phyloP scores from a whole-genome alignment of 345 rosid genomes.

The Sonneratia caseolaris region DNA sequence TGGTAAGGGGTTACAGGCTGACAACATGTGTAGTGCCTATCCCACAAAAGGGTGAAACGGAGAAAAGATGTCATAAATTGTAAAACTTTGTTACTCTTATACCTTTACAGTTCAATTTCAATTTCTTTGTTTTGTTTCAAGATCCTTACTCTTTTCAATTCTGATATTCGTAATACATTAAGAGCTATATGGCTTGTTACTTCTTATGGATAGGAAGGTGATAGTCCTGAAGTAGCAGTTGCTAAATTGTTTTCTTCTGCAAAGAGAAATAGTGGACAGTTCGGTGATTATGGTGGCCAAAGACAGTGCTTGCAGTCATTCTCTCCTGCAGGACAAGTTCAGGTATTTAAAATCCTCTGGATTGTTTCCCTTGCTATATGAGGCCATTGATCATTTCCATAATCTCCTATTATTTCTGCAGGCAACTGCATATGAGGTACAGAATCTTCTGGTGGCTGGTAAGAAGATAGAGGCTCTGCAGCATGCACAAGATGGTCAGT shows the following conservation, averaged over 20 bases:
- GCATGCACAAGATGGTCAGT: slow-evolving; percentile 84
- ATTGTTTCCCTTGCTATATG: slow-evolving; percentile 4
- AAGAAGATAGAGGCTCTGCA: slow-evolving; percentile 73
- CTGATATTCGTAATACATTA: neutral
- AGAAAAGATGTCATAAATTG: neutral
- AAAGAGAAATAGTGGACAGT: slow-evolving; percentile 46
- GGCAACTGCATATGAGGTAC: slow-evolving; percentile 92
- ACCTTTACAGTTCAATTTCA: neutral
- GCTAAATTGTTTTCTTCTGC: slow-evolving; percentile 87
- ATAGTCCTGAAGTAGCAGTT: slow-evolving; percentile 85
- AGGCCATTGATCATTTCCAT: neutral
- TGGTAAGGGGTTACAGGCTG: neutral
- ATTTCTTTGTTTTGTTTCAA: slow-evolving; percentile 1
- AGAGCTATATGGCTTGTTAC: slow-evolving; percentile 6
- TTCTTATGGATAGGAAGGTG: slow-evolving; percentile 50
- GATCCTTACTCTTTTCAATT: slow-evolving; percentile 4
- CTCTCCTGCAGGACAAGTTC: slow-evolving; percentile 83
- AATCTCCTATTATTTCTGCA: slow-evolving; percentile 12
- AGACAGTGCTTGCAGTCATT: slow-evolving; percentile 66
- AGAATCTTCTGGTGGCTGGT: slow-evolving; percentile 92
- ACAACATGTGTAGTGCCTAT: neutral
- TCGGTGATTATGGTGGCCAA: slow-evolving; percentile 38
- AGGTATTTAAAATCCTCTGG: slow-evolving; percentile 31
- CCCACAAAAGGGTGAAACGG: neutral
- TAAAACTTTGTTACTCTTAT: neutral